Evolutionary conservation across 2,329 filamentous ascomycete genomes (phyloP), one percentile per base, ranked within the genome.

Genomic region (Fusarium xylarioides): DNA sequence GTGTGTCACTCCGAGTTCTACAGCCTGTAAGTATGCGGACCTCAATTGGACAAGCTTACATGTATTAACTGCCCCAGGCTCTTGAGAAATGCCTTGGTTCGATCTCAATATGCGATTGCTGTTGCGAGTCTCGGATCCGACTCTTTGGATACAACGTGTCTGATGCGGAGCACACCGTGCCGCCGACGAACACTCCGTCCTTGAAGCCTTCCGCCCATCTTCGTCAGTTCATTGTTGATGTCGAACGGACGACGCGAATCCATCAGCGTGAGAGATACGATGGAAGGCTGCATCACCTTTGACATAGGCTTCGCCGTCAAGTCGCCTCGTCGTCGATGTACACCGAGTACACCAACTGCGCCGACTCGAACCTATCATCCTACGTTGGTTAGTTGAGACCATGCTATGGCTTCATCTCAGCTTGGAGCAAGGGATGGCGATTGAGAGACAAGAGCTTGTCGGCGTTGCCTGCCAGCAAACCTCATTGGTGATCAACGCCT

Each of bases 381-480:
- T 11, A 21, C 19, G 9, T 6, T 21, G 19, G 26, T 16, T 19
- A 11, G 6, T 30, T 21, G 26, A 30, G 26, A 16, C 19, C 4
- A 5, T 16, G 6, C 44, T 15, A 3, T 10, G 19, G 3, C 44
- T 16, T 47, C 10, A 30, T 16, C 19, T 47, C 12, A 47, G 5
- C 19, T 16, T 15, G 19, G 12, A 16, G 6, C 26, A 11, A 11
- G 4, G 8, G 1, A 30, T 11, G 14, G 4, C 3, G 44, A 30
- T 16, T 11, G 14, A 16, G 19, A 9, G 14, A 30, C 0, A 30
- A 21, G 44, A 47, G 44, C 44, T 28, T 11, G 44, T 7, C 19
- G 6, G 5, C 4, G 12, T 15, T n/a, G 6, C 6, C 26, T 16
- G 26, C 9, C 14, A 14, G 7, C 1, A 11, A n/a, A 7, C 23